Base-by-base conservation (phyloP, 148 eudicot genomes). In the Chenopodium quinoa region DNA sequence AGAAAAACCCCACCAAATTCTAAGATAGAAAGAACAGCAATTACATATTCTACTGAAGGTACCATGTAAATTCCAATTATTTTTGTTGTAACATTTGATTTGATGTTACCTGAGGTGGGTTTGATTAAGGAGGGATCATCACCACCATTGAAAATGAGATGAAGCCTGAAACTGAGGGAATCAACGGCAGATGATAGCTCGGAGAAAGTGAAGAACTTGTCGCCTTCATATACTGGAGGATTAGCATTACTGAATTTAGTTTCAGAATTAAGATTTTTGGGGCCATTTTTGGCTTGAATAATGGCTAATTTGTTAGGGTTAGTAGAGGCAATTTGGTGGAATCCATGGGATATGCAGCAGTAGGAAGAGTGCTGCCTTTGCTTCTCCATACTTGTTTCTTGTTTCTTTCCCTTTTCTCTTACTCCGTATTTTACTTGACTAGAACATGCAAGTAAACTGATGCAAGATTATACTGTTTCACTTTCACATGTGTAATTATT, bases 1-100 rank as follows among this genome's bases (percentile, higher is more conserved):
- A 95, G 86, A 82, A 95, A 95, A 86, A 91, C 94, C 83, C 83
- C 89, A 82, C 97, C 99, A 69, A 88, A 87, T 77, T 94, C 88
- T 79, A 95, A 74, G 56, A 93, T 86, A 76, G 99, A 92, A 52
- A 95, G 91, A 83, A 95, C 89, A 63, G 89, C 73, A 82, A 91
- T 75, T 23, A 95, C 87, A 85, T 93, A 95, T 64, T 95, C 93
- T 20, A 87, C 91, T 31, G 97, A 95, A 65, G 97, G 97, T 68
- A 78, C 86, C 93, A 95, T 88, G 71, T 85, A 89, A 85, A 95
- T 85, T 69, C 91, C 97, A 44, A 93, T 19, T 44, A 93, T 81
- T 82, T 85, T 90, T 10, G 88, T 89, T 75, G 75, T 60, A 44
- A 20, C 64, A 74, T 69, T 54, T 2, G 19, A 52, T 58, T 56